These are phyloP conservation scores for Neofusicoccum cordaticola DNA, from an alignment of 2,329 filamentous ascomycete species.

Conservation along the genomic window DNA sequence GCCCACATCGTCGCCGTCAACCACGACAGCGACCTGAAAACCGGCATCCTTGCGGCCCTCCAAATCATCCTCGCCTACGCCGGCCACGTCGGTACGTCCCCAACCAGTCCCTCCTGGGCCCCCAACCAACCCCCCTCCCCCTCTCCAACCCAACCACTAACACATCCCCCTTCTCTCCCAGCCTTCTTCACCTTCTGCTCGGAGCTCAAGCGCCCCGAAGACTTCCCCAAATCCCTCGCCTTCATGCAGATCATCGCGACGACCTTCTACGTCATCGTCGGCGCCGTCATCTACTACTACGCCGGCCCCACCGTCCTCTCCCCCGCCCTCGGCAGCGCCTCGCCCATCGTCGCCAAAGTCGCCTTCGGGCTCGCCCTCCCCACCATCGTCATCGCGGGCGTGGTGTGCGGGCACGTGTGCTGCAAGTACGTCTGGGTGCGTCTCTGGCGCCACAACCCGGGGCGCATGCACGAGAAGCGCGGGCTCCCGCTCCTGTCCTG, in stretches of 20 bases:
- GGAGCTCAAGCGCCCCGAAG: conserved; percentile 60
- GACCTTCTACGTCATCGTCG: conserved; percentile 62
- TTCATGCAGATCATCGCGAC: conserved; percentile 60
- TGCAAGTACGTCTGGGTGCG: conserved; percentile 65
- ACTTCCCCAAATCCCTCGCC: conserved; percentile 62
- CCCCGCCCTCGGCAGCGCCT: conserved; percentile 65
- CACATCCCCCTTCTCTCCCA: too few species aligned
- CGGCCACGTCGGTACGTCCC: conserved; percentile 53
- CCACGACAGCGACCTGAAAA: conserved; percentile 25
- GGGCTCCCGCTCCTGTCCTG: conserved; percentile 52
- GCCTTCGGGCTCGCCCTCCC: conserved; percentile 68
- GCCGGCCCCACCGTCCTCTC: conserved; percentile 61
- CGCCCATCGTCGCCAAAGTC: conserved; percentile 56
- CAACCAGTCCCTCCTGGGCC: too few species aligned
- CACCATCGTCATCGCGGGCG: conserved; percentile 69
- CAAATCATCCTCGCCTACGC: conserved; percentile 71
- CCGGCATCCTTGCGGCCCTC: conserved; percentile 30
- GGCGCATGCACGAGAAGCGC: conserved; percentile 30
- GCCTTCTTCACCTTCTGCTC: conserved; percentile 65
- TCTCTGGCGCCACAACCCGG: conserved; percentile 44
- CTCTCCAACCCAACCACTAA: too few species aligned
- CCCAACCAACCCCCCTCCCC: too few species aligned
- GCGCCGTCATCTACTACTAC: conserved; percentile 66
- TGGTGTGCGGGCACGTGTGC: conserved; percentile 67
- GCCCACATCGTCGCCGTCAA: conserved; percentile 28